Evolutionary conservation across 164 flowering plant genomes (phyloP), one percentile per base, ranked within the genome.

Genomic region (Magnolia changhungtana): DNA sequence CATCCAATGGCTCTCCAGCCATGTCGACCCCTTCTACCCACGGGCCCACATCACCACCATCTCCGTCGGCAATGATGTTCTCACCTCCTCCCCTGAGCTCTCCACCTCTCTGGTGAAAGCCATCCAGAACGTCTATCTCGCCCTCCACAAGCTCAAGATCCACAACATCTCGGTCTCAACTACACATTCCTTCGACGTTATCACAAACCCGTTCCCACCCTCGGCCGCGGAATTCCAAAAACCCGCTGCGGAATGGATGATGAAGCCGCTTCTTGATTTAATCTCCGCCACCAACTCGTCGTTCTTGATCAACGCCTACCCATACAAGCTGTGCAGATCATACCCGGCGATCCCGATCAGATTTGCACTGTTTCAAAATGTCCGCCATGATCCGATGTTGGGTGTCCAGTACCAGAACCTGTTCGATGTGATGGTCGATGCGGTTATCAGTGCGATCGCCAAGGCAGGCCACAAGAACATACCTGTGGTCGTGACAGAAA

Each of bases 341-440:
- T 76, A 79, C 74, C 23, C 83, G 9, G 90, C 86, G 70, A 89
- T 95, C 11, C 94, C 97, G 0, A 63, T 93, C 7, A 97, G 92
- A 16, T 91, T 61, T 69, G 92, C 91, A 0, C 80, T 95, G 69
- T 93, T 95, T 63, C 90, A 90, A 59, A 89, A 91, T 31, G 93
- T 81, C 80, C 71, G 94, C 1, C 95, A 93, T 69, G 98, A 95
- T 50, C 18, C 79, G n/a, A n/a, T 74, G 23, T 88, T 94, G 20
- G 91, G 95, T 1, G 88, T 88, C 49, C 84, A 97, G 78, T 95
- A 93, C 81, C 79, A 88, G 73, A 95, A 92, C 58, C 83, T 92
- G 13, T 95, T 89, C 75, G 97, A 95, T 69, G 82, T 87, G 84
- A 93, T 95, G 98, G 88, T 90, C 1, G 97, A 92, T 31, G 85